Percentiles rank a stretch among this genome's conserved stretches.
Evolutionary conservation across 257 asterid genomes (phyloP).

Genomic region (Parsonsia alboflavescens): DNA sequence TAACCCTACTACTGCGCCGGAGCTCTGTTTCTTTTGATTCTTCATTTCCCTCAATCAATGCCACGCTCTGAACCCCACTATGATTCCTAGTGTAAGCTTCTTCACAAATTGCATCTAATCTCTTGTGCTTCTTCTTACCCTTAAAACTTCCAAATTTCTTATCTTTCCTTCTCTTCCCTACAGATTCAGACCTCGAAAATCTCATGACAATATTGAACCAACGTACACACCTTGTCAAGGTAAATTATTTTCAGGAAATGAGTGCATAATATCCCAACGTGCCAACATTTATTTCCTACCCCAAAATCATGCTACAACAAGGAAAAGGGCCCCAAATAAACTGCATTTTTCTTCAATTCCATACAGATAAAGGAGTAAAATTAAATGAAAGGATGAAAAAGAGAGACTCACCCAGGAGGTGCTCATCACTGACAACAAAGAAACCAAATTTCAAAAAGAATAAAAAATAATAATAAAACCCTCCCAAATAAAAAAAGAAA

Average conservation of each 20-base stretch:
- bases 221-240: constrained; percentile 8
- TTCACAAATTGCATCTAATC: constrained; percentile 79
- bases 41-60: constrained; percentile 27
- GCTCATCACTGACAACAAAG: constrained; percentile 36
- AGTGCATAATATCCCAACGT: not conserved
- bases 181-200: constrained; percentile 53
- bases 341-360: constrained; percentile 10
- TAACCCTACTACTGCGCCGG: constrained; percentile 75
- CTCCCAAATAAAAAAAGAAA: constrained; percentile 21
- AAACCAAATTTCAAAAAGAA: constrained; percentile 12
- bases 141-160: constrained; percentile 42
- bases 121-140: constrained; percentile 78
- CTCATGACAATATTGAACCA: constrained; percentile 54
- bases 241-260: not conserved
- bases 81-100: constrained; percentile 52
- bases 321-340: constrained; percentile 11
- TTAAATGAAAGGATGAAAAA: constrained; percentile 27
- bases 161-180: constrained; percentile 49
- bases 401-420: constrained; percentile 46
- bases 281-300: not conserved
- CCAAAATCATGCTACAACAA: constrained; percentile 5
- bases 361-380: constrained; percentile 11
- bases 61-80: constrained; percentile 36
- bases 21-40: constrained; percentile 54
- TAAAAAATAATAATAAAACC: constrained; percentile 24